phyloP scores from a whole-genome alignment of 768 basidiomycete species.

The Russula brevipes region DNA sequence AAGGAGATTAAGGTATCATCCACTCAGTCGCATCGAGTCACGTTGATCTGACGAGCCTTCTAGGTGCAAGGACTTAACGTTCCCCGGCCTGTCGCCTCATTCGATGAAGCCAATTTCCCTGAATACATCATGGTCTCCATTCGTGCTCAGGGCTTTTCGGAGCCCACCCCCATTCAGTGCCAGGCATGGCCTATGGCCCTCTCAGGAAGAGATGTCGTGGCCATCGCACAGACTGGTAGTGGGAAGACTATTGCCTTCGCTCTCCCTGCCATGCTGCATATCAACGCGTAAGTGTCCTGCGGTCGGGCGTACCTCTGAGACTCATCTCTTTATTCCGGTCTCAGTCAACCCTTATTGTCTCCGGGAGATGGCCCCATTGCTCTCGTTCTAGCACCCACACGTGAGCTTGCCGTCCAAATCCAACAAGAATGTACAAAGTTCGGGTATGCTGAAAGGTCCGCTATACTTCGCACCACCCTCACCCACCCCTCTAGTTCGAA shows the following conservation, averaged over 20 bases:
- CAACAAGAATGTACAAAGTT: slow-evolving; percentile 99
- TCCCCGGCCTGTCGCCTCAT: slow-evolving; percentile 83
- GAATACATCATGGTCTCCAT: slow-evolving; percentile 94
- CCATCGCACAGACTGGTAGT: slow-evolving; percentile 96
- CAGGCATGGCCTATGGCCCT: slow-evolving; percentile 99
- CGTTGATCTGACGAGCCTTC: background rate
- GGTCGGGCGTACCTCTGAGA: background rate
- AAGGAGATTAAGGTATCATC: slow-evolving; percentile 80
- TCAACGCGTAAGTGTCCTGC: slow-evolving; percentile 77
- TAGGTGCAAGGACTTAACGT: slow-evolving; percentile 85
- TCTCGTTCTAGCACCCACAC: slow-evolving; percentile 92
- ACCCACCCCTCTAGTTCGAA: slow-evolving; percentile 50
- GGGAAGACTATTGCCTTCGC: slow-evolving; percentile 99
- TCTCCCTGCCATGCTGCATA: slow-evolving; percentile 98
- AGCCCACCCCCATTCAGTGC: slow-evolving; percentile 94
- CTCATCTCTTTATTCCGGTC: slow-evolving; percentile 15
- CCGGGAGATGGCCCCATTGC: slow-evolving; percentile 98
- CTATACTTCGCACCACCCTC: slow-evolving; percentile 11
- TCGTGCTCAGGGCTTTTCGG: slow-evolving; percentile 85
- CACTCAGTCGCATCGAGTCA: background rate
- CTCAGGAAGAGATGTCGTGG: slow-evolving; percentile 88
- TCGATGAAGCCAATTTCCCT: slow-evolving; percentile 95
- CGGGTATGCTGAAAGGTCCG: slow-evolving; percentile 49
- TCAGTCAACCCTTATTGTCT: slow-evolving; percentile 82
- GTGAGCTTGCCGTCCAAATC: slow-evolving; percentile 97